Evolutionary conservation across 345 rosid species (phyloP).

Genomic region (Acer saccharum): DNA sequence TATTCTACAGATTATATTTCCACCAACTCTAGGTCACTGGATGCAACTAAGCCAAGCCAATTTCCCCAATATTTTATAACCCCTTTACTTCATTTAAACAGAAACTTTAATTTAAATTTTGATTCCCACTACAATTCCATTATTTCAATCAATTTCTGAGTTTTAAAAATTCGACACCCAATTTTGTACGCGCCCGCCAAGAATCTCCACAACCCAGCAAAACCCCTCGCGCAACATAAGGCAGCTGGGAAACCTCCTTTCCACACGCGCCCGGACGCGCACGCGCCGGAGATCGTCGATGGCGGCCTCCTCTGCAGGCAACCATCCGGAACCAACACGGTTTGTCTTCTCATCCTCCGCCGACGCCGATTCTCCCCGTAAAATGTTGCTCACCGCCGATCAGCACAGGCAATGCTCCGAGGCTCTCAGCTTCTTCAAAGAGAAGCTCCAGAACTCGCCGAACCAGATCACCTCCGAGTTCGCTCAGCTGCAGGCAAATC

Average conservation of each 20-base stretch:
- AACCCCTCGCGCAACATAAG: background rate
- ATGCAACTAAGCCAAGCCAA: too few species aligned
- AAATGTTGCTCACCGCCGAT: slow-evolving; percentile 52
- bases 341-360: slow-evolving; percentile 45
- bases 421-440: slow-evolving; percentile 55
- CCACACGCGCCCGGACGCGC: slow-evolving; percentile 33
- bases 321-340: background rate
- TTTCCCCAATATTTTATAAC: too few species aligned
- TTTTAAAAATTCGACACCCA: background rate
- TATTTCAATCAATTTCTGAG: too few species aligned
- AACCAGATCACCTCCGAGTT: slow-evolving; percentile 58
- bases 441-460: slow-evolving; percentile 41
- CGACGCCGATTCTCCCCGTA: slow-evolving; percentile 54
- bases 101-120: too few species aligned
- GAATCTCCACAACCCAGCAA: background rate
- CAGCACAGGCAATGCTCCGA: slow-evolving; percentile 63
- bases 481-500: slow-evolving; percentile 55
- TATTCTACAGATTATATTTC: too few species aligned
- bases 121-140: too few species aligned
- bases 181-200: background rate
- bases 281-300: slow-evolving; percentile 43
- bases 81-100: background rate
- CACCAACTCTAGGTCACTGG: too few species aligned
- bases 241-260: slow-evolving; percentile 58
- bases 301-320: slow-evolving; percentile 42